These are phyloP conservation scores for Rubia peregrina DNA, from an alignment of 305 asterid species.

Conservation along the genomic window DNA sequence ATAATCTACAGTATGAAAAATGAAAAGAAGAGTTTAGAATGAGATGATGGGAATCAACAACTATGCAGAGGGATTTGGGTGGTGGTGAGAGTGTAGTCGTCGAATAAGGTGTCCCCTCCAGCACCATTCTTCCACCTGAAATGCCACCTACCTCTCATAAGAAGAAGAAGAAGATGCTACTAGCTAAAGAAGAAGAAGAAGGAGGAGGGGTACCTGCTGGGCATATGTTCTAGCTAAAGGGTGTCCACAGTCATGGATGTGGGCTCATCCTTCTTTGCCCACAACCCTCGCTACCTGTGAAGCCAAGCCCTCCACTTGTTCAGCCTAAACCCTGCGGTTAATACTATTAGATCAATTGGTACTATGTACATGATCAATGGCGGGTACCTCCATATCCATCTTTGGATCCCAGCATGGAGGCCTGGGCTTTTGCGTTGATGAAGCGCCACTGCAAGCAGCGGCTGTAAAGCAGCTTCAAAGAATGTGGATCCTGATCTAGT, in stretches of 20 bases:
- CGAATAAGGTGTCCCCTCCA: slow-evolving; percentile 37
- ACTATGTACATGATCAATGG: too few relatives aligned
- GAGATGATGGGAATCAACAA: too few relatives aligned
- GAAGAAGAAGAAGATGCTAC: too few relatives aligned
- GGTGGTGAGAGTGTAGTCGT: slow-evolving; percentile 6
- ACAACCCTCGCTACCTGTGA: slow-evolving; percentile 59
- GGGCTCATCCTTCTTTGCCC: slow-evolving; percentile 58
- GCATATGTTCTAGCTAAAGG: not conserved
- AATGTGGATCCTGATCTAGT: slow-evolving; percentile 49
- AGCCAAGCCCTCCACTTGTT: slow-evolving; percentile 38
- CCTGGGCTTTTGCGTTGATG: slow-evolving; percentile 74
- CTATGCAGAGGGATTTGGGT: too few relatives aligned
- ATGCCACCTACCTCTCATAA: not conserved
- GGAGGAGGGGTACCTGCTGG: not conserved
- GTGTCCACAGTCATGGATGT: slow-evolving; percentile 67
- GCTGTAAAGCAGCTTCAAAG: slow-evolving; percentile 60
- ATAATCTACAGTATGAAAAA: too few relatives aligned
- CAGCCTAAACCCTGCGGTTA: too few relatives aligned
- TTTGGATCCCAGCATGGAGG: slow-evolving; percentile 38
- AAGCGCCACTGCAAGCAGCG: slow-evolving; percentile 66
- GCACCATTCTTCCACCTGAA: slow-evolving; percentile 72
- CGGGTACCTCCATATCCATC: slow-evolving; percentile 61
- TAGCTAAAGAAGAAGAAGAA: too few relatives aligned
- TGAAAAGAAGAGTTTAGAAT: too few relatives aligned
- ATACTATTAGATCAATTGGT: too few relatives aligned